Conservation (phyloP, 495 filamentous ascomycete genomes). For the Pseudotulostoma volvatum region DNA sequence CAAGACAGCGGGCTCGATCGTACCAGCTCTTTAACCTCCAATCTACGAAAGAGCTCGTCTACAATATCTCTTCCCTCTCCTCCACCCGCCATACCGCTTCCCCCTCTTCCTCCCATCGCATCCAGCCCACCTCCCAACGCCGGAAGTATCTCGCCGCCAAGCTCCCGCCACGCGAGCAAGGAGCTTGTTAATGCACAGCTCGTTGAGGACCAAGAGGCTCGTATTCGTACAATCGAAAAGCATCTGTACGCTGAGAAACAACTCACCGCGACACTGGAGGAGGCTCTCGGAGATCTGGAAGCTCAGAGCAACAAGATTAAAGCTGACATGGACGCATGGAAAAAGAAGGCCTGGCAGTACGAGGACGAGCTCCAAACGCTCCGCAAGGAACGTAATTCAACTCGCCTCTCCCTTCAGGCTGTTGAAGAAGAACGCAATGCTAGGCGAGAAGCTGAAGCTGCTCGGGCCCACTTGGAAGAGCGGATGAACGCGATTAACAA, state of each 20-base stretch:
- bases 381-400: constrained; percentile 48
- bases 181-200: constrained; percentile 53
- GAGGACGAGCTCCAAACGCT: constrained; percentile 66
- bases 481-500: constrained; percentile 79
- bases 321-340: constrained; percentile 74
- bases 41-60: constrained; percentile 73
- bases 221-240: constrained; percentile 91
- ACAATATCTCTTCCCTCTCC: constrained; percentile 77
- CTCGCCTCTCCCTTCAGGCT: constrained; percentile 72
- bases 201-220: constrained; percentile 79
- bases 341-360: constrained; percentile 58
- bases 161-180: constrained; percentile 59
- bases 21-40: constrained; percentile 60
- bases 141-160: constrained; percentile 28
- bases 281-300: constrained; percentile 88
- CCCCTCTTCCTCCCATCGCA: constrained; percentile 34
- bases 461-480: constrained; percentile 75
- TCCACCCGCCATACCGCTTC: constrained; percentile 89
- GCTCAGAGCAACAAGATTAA: constrained; percentile 71
- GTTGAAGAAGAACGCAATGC: constrained; percentile 90
- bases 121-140: constrained; percentile 20
- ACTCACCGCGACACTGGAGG: constrained; percentile 82
- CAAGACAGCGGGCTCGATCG: constrained; percentile 37
- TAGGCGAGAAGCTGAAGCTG: constrained; percentile 72
- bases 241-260: constrained; percentile 93